phyloP scores from a whole-genome alignment of 225 moss, liverwort and hornwort genomes.

The Asterella californica region DNA sequence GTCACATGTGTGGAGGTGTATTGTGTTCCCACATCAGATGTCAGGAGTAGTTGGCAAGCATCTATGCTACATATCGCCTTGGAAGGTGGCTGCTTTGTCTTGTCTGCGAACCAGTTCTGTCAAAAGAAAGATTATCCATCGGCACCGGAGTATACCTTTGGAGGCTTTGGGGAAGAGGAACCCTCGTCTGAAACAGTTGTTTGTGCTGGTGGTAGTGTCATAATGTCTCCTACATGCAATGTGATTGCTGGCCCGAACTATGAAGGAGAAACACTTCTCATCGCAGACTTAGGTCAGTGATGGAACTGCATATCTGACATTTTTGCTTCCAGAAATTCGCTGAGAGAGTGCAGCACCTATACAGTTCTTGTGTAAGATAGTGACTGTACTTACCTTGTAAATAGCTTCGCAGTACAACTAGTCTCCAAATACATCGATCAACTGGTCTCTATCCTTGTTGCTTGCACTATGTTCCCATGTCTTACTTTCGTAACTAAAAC shows the following conservation, averaged over 20 bases:
- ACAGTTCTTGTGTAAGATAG: too few relatives aligned
- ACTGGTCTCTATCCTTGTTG: too few relatives aligned
- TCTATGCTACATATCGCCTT: conserved; percentile 71
- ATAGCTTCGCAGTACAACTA: too few relatives aligned
- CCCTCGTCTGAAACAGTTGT: conserved; percentile 52
- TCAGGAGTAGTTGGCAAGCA: conserved; percentile 59
- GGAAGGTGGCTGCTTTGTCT: conserved; percentile 77
- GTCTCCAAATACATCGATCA: too few relatives aligned
- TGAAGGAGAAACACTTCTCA: conserved; percentile 56
- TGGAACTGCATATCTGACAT: too few relatives aligned
- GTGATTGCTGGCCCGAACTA: conserved; percentile 68
- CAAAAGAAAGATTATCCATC: conserved; percentile 63
- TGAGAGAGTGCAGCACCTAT: too few relatives aligned
- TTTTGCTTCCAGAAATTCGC: too few relatives aligned
- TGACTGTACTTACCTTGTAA: too few relatives aligned
- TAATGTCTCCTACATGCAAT: conserved; percentile 57
- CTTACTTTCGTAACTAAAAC: too few relatives aligned
- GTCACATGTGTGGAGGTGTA: conserved; percentile 55
- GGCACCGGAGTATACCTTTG: conserved; percentile 51
- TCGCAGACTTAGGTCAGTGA: conserved; percentile 53
- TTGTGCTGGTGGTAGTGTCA: conserved; percentile 60
- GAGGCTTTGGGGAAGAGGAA: conserved; percentile 43
- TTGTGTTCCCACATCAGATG: conserved; percentile 71
- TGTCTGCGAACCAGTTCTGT: conserved; percentile 77
- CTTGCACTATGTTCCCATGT: too few relatives aligned